phyloP scores from a whole-genome alignment of 75 land plant species.

The Cupressus sempervirens region DNA sequence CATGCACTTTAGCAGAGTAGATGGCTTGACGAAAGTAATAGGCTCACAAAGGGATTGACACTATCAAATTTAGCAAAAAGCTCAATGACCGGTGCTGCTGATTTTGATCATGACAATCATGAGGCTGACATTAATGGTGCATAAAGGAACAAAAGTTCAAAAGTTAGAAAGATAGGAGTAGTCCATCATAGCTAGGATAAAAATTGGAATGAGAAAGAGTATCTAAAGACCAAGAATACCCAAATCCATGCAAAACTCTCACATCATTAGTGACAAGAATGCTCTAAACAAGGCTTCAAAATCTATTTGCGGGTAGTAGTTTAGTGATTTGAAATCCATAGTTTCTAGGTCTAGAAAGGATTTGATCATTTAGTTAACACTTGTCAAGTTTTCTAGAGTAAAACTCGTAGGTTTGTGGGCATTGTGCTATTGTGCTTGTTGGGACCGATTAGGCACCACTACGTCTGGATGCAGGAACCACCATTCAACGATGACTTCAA shows the following conservation, averaged over 20 bases:
- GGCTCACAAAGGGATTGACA: background rate
- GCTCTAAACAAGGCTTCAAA: background rate
- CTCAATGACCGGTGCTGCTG: background rate
- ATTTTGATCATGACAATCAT: background rate
- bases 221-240: background rate
- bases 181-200: background rate
- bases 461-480: too few relatives aligned
- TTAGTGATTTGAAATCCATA: too few relatives aligned
- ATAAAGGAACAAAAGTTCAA: background rate
- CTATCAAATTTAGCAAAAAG: background rate
- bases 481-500: too few relatives aligned
- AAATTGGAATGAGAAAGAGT: background rate
- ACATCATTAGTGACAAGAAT: background rate
- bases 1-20: constrained; percentile 21
- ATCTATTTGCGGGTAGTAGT: too few relatives aligned
- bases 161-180: background rate
- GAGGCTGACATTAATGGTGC: background rate
- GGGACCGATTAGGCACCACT: too few relatives aligned
- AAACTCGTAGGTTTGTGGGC: too few relatives aligned
- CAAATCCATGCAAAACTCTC: background rate
- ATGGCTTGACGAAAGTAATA: background rate
- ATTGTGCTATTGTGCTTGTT: too few relatives aligned
- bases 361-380: too few relatives aligned
- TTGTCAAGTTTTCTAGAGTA: too few relatives aligned
- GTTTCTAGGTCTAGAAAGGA: too few relatives aligned